These are phyloP conservation scores for Tremella fuciformis DNA, from an alignment of 768 basidiomycete species.

Conservation along the genomic window DNA sequence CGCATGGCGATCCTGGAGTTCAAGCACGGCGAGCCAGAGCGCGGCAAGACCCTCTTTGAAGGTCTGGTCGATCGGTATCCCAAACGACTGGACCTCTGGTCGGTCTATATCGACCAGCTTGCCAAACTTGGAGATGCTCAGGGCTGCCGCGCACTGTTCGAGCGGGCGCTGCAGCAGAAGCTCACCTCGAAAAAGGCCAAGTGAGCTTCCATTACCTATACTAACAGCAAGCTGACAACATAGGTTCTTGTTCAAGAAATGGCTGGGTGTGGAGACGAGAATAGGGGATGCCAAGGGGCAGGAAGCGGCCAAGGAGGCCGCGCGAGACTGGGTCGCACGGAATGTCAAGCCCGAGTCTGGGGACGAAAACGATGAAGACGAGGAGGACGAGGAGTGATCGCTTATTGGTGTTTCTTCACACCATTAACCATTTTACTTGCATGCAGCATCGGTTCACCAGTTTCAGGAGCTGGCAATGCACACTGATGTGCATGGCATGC, in stretches of 20 bases:
- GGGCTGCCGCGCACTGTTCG: conserved; percentile 74
- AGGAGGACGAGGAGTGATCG: conserved; percentile 23
- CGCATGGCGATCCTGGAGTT: conserved; percentile 95
- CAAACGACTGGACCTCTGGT: conserved; percentile 94
- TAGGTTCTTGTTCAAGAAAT: conserved; percentile 96
- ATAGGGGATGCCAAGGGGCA: conserved; percentile 84
- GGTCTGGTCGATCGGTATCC: conserved; percentile 94
- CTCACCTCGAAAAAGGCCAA: conserved; percentile 95
- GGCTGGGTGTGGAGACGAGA: conserved; percentile 80
- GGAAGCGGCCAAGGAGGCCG: conserved; percentile 76
- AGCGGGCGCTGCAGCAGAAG: conserved; percentile 74
- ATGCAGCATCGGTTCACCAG: background rate
- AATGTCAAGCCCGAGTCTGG: conserved; percentile 30
- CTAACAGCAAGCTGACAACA: conserved; percentile 8
- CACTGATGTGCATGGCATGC: background rate
- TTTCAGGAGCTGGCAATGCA: background rate
- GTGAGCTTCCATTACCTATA: conserved; percentile 57
- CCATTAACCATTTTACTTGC: background rate
- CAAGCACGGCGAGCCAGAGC: conserved; percentile 85
- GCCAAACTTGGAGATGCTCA: conserved; percentile 74
- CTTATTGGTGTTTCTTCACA: background rate
- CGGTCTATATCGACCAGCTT: conserved; percentile 95
- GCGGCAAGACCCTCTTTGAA: conserved; percentile 93
- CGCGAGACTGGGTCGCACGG: conserved; percentile 69
- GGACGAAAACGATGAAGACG: conserved; percentile 28